Conservation (phyloP, 306 rosid species). For the Castanea crenata region DNA sequence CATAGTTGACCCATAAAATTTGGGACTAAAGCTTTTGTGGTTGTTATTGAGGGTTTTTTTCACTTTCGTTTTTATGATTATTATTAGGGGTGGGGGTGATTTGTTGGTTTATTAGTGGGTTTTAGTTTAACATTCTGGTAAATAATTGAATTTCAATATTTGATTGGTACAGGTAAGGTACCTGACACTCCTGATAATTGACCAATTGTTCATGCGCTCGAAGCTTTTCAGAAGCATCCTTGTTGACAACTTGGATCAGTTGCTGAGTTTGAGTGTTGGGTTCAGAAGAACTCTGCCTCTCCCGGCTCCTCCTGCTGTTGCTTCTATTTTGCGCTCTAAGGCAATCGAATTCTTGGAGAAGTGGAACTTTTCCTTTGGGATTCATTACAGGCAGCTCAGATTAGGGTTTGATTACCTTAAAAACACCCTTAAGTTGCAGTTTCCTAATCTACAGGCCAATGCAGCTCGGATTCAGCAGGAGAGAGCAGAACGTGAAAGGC, state of each 20-base stretch:
- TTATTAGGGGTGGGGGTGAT: no score
- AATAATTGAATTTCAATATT: neutral
- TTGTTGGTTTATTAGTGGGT: no score
- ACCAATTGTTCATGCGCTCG: conserved; percentile 91
- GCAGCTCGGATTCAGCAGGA: conserved; percentile 63
- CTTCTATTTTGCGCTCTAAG: conserved; percentile 66
- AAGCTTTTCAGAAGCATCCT: conserved; percentile 72
- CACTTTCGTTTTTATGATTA: no score
- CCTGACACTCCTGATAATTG: conserved; percentile 79
- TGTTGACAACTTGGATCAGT: conserved; percentile 70
- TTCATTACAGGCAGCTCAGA: conserved; percentile 75
- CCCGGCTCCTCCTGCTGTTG: conserved; percentile 76
- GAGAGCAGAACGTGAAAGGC: conserved; percentile 79
- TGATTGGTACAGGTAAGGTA: conserved; percentile 68
- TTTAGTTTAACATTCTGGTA: no score
- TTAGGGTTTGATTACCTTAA: conserved; percentile 82
- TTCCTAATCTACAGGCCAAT: conserved; percentile 90
- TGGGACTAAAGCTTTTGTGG: no score
- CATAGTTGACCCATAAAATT: no score
- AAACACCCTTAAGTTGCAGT: conserved; percentile 79
- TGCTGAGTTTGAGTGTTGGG: conserved; percentile 76
- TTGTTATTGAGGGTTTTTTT: no score
- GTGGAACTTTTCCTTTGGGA: conserved; percentile 81
- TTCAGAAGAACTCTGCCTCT: conserved; percentile 68
- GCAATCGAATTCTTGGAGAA: conserved; percentile 86